Percentiles rank a stretch among this genome's conserved stretches.
These are phyloP conservation scores for Lactarius evosmus DNA, from an alignment of 768 basidiomycete genomes.

Conservation along the genomic window DNA sequence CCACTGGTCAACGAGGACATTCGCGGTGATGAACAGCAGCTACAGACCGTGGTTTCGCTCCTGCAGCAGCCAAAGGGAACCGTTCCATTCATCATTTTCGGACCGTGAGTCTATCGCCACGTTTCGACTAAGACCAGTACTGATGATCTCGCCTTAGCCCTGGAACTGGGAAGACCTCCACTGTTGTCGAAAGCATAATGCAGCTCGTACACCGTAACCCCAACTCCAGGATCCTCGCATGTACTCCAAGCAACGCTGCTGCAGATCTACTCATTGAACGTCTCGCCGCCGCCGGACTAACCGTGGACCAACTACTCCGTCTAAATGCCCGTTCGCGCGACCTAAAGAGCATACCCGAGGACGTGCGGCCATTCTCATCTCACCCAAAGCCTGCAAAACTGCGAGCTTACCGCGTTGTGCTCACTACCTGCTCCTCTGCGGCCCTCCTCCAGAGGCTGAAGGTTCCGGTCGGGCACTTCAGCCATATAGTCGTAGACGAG, in stretches of 20 bases:
- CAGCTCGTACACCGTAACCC: constrained; percentile 34
- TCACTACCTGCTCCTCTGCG: constrained; percentile 56
- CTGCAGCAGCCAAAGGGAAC: constrained; percentile 43
- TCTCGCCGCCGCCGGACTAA: constrained; percentile 26
- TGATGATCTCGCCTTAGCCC: constrained; percentile 32
- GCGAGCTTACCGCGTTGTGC: constrained; percentile 47
- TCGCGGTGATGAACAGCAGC: constrained; percentile 45
- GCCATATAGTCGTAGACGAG: constrained; percentile 63
- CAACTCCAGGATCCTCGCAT: constrained; percentile 34
- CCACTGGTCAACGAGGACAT: constrained; percentile 44
- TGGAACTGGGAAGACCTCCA: constrained; percentile 42
- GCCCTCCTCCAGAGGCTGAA: constrained; percentile 48
- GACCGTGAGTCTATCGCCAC: constrained; percentile 45
- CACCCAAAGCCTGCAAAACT: constrained; percentile 39
- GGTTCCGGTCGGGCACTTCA: constrained; percentile 51
- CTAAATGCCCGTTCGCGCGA: constrained; percentile 50
- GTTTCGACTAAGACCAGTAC: background rate
- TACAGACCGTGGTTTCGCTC: constrained; percentile 49
- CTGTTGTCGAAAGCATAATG: constrained; percentile 38
- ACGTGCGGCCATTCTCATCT: constrained; percentile 39
- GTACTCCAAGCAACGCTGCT: constrained; percentile 40
- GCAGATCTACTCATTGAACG: constrained; percentile 37
- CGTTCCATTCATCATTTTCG: constrained; percentile 57
- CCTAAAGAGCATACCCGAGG: constrained; percentile 36
- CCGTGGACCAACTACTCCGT: constrained; percentile 44